A percentile compares a stretch with the other conserved stretches of the same genome.
Evolutionary conservation across 176 grass and related monocot species (phyloP).

Genomic region (sorghum (Sorghum bicolor)): Sorghum_bicolor_NCBIv3 NC_012870.2:62806501-62807000

Average conservation of each 20-base stretch:
- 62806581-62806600: conserved; percentile 30
- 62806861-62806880: conserved; percentile 41
- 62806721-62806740: conserved; percentile 86
- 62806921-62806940: conserved; percentile 52
- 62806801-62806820: conserved; percentile 77
- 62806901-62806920: conserved; percentile 53
- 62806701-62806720: conserved; percentile 82
- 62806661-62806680: conserved; percentile 90
- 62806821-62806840: conserved; percentile 66
- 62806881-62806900: conserved; percentile 42
- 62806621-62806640: conserved; percentile 44
- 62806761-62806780: conserved; percentile 77
- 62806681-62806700: conserved; percentile 67
- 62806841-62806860: conserved; percentile 42
- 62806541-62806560: not conserved
- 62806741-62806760: conserved; percentile 63
- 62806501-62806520: too few species aligned
- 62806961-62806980: not conserved
- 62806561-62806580: conserved; percentile 37
- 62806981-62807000: not conserved
- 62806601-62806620: not conserved
- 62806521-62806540: too few species aligned
- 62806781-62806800: conserved; percentile 93
- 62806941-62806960: not conserved
- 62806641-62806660: conserved; percentile 71